Conservation (phyloP, 805 yeast species). For the baker's yeast (Saccharomyces cerevisiae) region DNA sequence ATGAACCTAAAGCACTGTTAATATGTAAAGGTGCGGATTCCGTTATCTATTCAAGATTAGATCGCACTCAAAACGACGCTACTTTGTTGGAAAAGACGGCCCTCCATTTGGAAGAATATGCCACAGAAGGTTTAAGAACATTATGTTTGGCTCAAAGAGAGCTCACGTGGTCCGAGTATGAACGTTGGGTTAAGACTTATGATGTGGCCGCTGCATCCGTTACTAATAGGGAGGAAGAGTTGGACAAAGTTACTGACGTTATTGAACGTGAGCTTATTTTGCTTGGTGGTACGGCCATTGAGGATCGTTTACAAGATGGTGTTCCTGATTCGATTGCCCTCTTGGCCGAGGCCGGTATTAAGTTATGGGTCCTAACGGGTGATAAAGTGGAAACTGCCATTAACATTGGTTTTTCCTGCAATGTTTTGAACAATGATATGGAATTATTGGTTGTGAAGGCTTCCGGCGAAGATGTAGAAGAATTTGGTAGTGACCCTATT, state of each 20-base stretch:
- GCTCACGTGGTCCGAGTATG: slow-evolving; percentile 52
- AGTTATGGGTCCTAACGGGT: slow-evolving; percentile 82
- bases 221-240: slow-evolving; percentile 55
- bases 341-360: slow-evolving; percentile 69
- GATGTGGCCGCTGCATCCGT: slow-evolving; percentile 58
- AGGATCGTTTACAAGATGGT: slow-evolving; percentile 79
- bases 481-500: slow-evolving; percentile 34
- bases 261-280: slow-evolving; percentile 59
- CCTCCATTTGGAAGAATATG: slow-evolving; percentile 65
- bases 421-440: slow-evolving; percentile 68
- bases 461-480: slow-evolving; percentile 45
- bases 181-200: slow-evolving; percentile 55
- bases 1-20: slow-evolving; percentile 51
- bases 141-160: slow-evolving; percentile 71
- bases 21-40: slow-evolving; percentile 86
- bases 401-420: slow-evolving; percentile 81
- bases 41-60: slow-evolving; percentile 60
- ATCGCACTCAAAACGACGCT: slow-evolving; percentile 32
- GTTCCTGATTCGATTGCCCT: slow-evolving; percentile 74
- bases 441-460: slow-evolving; percentile 50
- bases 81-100: slow-evolving; percentile 56
- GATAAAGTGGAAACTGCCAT: slow-evolving; percentile 86
- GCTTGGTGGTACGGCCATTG: slow-evolving; percentile 83
- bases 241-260: slow-evolving; percentile 67
- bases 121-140: slow-evolving; percentile 79